Percentiles rank a stretch among this genome's conserved stretches.
Evolutionary conservation across 345 rosid species (phyloP).

Genomic region (Citropsis articulata): DNA sequence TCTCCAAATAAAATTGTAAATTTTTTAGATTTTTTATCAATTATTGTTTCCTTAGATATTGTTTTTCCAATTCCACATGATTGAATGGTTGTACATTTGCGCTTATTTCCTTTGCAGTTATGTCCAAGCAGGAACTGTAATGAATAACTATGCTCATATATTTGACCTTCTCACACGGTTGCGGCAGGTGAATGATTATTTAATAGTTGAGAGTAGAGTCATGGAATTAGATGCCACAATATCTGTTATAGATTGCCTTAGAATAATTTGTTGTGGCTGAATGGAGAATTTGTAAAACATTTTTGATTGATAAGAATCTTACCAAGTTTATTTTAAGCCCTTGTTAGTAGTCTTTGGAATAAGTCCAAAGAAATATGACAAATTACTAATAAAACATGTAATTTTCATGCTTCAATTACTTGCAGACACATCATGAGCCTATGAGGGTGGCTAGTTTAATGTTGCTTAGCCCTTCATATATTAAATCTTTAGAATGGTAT

Average conservation of each 20-base stretch:
- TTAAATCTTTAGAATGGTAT: background rate
- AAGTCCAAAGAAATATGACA: background rate
- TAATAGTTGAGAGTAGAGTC: background rate
- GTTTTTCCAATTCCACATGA: background rate
- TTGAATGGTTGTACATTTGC: background rate
- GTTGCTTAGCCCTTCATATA: background rate
- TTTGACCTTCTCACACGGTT: conserved; percentile 95
- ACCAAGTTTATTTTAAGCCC: background rate
- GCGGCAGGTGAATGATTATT: conserved; percentile 65
- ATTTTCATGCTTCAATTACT: background rate
- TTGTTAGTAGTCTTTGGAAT: background rate
- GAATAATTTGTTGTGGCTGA: background rate
- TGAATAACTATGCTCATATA: conserved; percentile 95
- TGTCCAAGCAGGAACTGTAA: conserved; percentile 73
- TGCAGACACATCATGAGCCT: background rate
- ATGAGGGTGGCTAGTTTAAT: background rate
- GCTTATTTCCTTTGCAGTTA: conserved; percentile 53
- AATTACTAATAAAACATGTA: background rate
- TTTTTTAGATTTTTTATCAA: background rate
- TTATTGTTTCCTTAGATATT: background rate
- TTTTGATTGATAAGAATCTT: background rate
- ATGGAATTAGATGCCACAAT: background rate
- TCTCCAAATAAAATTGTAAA: background rate
- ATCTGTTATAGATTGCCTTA: background rate
- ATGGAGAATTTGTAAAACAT: background rate